A percentile compares a stretch with the other conserved stretches of the same genome.
phyloP scores from a whole-genome alignment of 2,329 filamentous ascomycete genomes.

The Fusarium nisikadoi region DNA sequence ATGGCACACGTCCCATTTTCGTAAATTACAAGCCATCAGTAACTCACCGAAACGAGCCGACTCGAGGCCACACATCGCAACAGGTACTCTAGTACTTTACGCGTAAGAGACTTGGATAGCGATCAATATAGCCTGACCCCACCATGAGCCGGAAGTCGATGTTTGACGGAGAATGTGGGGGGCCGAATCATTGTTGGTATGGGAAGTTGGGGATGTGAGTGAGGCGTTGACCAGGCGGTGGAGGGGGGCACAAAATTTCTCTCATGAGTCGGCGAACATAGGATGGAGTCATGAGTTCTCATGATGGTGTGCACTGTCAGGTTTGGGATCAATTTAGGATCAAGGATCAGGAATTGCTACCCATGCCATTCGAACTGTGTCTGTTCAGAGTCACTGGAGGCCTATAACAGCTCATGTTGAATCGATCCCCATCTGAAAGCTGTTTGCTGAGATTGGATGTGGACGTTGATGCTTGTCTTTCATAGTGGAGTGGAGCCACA shows the following conservation, averaged over 20 bases:
- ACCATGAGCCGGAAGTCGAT: slow-evolving; percentile 39
- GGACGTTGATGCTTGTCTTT: slow-evolving; percentile 31
- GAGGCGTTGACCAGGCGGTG: slow-evolving; percentile 38
- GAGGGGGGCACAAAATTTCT: slow-evolving; percentile 37
- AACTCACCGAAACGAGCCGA: slow-evolving; percentile 29
- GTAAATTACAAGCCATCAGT: slow-evolving; percentile 14
- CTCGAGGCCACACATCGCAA: slow-evolving; percentile 5
- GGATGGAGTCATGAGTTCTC: slow-evolving; percentile 16
- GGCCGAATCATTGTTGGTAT: slow-evolving; percentile 33
- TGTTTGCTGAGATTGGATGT: slow-evolving; percentile 33
- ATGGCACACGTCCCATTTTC: slow-evolving; percentile 17
- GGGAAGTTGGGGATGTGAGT: slow-evolving; percentile 36
- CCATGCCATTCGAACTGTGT: background rate
- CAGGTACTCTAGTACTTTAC: slow-evolving; percentile 21
- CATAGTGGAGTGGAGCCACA: slow-evolving; percentile 11
- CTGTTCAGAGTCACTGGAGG: background rate
- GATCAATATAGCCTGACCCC: slow-evolving; percentile 32
- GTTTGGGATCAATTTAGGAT: background rate
- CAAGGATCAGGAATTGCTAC: background rate
- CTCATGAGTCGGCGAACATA: slow-evolving; percentile 3
- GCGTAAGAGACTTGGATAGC: slow-evolving; percentile 16
- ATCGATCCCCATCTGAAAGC: slow-evolving; percentile 8
- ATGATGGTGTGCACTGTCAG: background rate
- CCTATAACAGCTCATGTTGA: background rate
- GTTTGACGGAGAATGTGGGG: slow-evolving; percentile 44